Evolutionary conservation across 495 filamentous ascomycete genomes (phyloP), one percentile per base, ranked within the genome.

Genomic region (Penicillium subrubescens): DNA sequence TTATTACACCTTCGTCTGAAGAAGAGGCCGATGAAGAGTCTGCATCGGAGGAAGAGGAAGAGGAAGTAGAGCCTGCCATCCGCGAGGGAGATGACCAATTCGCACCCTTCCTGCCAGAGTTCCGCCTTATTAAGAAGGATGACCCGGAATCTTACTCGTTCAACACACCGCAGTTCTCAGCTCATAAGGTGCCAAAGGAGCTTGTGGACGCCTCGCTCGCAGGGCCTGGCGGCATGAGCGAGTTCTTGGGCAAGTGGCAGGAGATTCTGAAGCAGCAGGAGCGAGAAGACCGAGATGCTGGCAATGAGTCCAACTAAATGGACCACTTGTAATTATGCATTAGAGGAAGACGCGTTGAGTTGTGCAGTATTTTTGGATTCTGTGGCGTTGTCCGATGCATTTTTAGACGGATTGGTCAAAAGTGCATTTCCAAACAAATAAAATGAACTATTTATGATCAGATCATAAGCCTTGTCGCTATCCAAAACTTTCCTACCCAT

Each of bases 131-230:
- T 31, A 88, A 88, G 61, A 87, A 86, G 64, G 88, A 93, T 68
- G 93, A 97, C 68, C 92, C 92, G 11, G 90, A 94, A 65, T 92
- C 92, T 0, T 97, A 93, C 70, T 86, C 86, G 35, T 96, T 97
- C 74, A 87, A 80, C 43, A 90, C 92, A 11, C 85, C 92, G 17
- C 91, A 94, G 75, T 98, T 96, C 73, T 96, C 92, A 65, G 94
- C 95, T 35, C 94, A 97, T 72, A 99, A 99, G 77, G 73, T 99
- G 65, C 95, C 95, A 8, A 91, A 86, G 74, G 95, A 99, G 58
- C 90, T 99, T 23, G 95, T 98, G 21, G 93, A 99, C 71, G 95
- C 95, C 2, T 90, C 91, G 52, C 72, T 89, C 56, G 86, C 86
- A 1, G 80, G 79, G 5, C 70, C 73, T 14, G 82, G 81, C 12